Percentiles rank a stretch among this genome's conserved stretches.
These are phyloP conservation scores for Fraxinus pennsylvanica DNA, from an alignment of 257 asterid species.

Conservation along the genomic window DNA sequence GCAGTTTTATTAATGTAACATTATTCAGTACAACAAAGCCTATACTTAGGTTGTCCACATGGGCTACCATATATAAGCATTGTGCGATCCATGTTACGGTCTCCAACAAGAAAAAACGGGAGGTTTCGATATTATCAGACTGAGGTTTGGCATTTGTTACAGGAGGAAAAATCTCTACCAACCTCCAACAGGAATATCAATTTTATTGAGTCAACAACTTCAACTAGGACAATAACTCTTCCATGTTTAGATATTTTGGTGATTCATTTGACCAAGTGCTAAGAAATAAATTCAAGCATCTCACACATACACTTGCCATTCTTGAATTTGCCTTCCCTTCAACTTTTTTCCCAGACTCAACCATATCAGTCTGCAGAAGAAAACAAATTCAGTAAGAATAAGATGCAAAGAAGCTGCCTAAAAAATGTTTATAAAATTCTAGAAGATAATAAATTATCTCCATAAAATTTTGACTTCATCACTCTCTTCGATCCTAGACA, in stretches of 20 bases:
- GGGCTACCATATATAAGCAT: constrained; percentile 7
- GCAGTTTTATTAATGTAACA: not conserved
- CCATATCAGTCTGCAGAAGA: constrained; percentile 9
- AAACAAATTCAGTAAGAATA: not conserved
- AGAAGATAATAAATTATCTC: not conserved
- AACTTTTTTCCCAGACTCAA: constrained; percentile 16
- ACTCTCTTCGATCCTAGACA: too few relatives aligned
- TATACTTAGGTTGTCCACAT: not conserved
- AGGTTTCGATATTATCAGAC: too few relatives aligned
- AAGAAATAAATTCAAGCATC: constrained; percentile 6
- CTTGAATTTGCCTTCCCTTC: constrained; percentile 22
- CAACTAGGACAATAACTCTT: constrained; percentile 13
- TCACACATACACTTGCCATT: constrained; percentile 15
- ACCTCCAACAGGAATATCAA: constrained; percentile 12
- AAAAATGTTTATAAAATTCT: constrained; percentile 1
- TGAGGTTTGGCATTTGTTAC: too few relatives aligned
- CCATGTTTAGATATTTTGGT: constrained; percentile 9
- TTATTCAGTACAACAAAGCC: constrained; percentile 1
- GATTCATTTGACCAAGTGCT: constrained; percentile 4
- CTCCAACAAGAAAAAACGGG: not conserved
- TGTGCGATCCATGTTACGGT: not conserved
- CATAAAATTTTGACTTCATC: too few relatives aligned
- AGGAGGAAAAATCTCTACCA: too few relatives aligned
- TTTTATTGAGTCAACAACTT: constrained; percentile 9
- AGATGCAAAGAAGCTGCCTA: not conserved